These are phyloP conservation scores for Pleurostoma richardsiae DNA, from an alignment of 2,329 filamentous ascomycete species.

Conservation along the genomic window DNA sequence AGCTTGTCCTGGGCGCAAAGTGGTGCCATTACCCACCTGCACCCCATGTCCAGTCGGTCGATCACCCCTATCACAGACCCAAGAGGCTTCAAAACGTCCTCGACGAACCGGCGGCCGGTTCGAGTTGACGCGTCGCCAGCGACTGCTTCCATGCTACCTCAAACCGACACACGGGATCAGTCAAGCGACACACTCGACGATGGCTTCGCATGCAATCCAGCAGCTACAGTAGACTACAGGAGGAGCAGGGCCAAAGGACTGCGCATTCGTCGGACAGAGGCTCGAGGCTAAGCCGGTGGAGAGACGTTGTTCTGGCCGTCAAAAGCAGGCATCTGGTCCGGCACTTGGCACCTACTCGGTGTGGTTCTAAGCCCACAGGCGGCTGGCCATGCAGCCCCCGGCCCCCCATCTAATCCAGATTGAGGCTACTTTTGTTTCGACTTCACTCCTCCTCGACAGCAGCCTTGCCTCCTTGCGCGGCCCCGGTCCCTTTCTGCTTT, in stretches of 20 bases:
- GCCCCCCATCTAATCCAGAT: conserved; percentile 1
- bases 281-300: too few species aligned
- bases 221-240: too few species aligned
- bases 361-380: neutral
- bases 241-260: too few species aligned
- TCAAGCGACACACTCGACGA: too few species aligned
- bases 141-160: neutral
- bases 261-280: too few species aligned
- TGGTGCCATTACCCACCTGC: conserved; percentile 29
- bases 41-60: conserved; percentile 11
- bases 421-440: conserved; percentile 5
- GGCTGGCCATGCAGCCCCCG: neutral
- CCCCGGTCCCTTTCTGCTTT: too few species aligned
- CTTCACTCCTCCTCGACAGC: neutral
- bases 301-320: neutral
- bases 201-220: too few species aligned
- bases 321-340: neutral
- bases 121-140: neutral
- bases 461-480: too few species aligned
- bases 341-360: neutral
- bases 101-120: neutral
- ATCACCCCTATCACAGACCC: conserved; percentile 16
- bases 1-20: conserved; percentile 7
- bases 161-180: neutral
- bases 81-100: conserved; percentile 1